Conservation (phyloP, 2,329 filamentous ascomycete genomes). For the Fusarium tupiense region DNA sequence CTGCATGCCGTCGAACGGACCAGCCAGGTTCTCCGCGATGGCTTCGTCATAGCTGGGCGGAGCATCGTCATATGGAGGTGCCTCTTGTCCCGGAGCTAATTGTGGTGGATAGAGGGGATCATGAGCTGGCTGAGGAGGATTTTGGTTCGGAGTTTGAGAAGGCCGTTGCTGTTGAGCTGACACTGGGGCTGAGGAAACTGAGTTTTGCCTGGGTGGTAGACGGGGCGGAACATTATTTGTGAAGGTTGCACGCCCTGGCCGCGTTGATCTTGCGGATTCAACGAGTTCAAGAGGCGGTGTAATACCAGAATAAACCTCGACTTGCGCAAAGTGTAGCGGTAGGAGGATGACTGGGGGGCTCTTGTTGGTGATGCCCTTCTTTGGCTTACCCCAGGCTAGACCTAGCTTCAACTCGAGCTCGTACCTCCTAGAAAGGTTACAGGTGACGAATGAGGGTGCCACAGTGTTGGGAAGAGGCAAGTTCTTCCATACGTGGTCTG, state of each 20-base stretch:
- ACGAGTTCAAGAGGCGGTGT: constrained; percentile 81
- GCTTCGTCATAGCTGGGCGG: constrained; percentile 96
- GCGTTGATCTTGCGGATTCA: constrained; percentile 59
- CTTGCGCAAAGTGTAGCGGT: constrained; percentile 76
- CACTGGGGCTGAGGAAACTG: constrained; percentile 33
- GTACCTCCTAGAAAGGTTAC: constrained; percentile 85
- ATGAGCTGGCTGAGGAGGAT: constrained; percentile 45
- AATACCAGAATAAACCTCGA: constrained; percentile 89
- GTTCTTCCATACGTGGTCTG: constrained; percentile 76
- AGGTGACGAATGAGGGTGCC: constrained; percentile 86
- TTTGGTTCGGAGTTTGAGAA: constrained; percentile 39
- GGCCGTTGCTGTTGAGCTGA: constrained; percentile 32
- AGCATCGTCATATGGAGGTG: constrained; percentile 72
- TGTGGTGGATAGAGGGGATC: constrained; percentile 70
- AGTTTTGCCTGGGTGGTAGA: constrained; percentile 49
- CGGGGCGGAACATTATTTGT: constrained; percentile 45
- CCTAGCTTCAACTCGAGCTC: constrained; percentile 85
- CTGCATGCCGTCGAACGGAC: constrained; percentile 70
- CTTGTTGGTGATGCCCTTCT: constrained; percentile 41
- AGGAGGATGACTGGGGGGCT: constrained; percentile 78
- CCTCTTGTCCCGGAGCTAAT: constrained; percentile 55
- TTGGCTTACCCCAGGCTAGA: constrained; percentile 75
- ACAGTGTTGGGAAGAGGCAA: constrained; percentile 83
- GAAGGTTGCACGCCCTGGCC: constrained; percentile 53
- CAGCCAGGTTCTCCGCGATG: constrained; percentile 77